Percentiles rank a stretch among this genome's conserved stretches.
phyloP scores from a whole-genome alignment of 805 yeast genomes.

The Yamadazyma ubonensis region DNA sequence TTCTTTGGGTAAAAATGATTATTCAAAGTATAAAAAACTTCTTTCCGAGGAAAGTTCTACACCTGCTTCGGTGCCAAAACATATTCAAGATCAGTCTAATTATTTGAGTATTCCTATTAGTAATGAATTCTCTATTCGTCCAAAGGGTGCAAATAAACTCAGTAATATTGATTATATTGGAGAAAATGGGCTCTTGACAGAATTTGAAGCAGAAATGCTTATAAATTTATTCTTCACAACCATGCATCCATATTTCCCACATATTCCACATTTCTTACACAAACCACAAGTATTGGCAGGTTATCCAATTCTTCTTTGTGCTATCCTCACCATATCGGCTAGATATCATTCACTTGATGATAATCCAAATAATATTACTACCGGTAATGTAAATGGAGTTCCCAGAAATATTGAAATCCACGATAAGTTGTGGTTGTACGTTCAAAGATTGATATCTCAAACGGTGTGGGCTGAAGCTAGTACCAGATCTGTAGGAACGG shows the following conservation, averaged over 20 bases:
- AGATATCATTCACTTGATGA: conserved; percentile 65
- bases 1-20: neutral
- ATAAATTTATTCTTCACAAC: conserved; percentile 66
- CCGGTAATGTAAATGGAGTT: conserved; percentile 27
- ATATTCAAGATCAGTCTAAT: conserved; percentile 17
- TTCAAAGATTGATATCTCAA: conserved; percentile 76
- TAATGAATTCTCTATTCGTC: conserved; percentile 39
- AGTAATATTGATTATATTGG: conserved; percentile 63
- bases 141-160: conserved; percentile 46
- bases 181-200: conserved; percentile 55
- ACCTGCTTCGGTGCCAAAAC: conserved; percentile 14
- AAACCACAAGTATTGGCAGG: conserved; percentile 64
- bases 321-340: conserved; percentile 76
- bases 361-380: conserved; percentile 32
- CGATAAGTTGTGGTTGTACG: conserved; percentile 78
- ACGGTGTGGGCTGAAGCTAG: conserved; percentile 95
- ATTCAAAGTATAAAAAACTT: conserved; percentile 8
- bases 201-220: conserved; percentile 55
- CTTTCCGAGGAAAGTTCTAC: neutral
- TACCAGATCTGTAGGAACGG: conserved; percentile 82
- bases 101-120: conserved; percentile 16
- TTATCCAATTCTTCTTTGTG: conserved; percentile 77
- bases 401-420: conserved; percentile 63
- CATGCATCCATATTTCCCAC: conserved; percentile 90
- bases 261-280: conserved; percentile 72